These are phyloP conservation scores for Cercophora scortea DNA, from an alignment of 495 filamentous ascomycete genomes.

Conservation along the genomic window DNA sequence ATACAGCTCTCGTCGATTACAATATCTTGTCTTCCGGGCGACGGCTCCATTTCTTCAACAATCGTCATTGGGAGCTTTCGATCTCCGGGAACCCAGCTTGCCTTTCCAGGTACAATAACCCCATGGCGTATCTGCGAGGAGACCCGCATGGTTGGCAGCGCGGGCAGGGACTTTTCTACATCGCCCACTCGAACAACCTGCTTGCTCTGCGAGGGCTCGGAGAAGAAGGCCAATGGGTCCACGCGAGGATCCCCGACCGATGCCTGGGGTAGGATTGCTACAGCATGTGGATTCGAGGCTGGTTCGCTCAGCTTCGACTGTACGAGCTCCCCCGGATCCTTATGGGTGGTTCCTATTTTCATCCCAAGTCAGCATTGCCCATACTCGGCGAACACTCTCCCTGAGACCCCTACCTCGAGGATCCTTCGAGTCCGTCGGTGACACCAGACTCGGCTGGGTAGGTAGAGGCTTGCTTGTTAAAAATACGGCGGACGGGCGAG, in stretches of 20 bases:
- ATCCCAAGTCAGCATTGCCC: too few species aligned
- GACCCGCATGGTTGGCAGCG: constrained; percentile 1
- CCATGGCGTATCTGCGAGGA: constrained; percentile 7
- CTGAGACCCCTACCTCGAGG: neutral
- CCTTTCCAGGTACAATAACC: constrained; percentile 1
- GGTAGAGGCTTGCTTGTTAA: constrained; percentile 10
- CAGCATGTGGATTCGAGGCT: neutral
- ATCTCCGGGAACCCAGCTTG: constrained; percentile 1
- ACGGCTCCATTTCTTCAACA: constrained; percentile 24
- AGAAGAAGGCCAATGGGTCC: neutral
- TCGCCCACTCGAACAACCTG: neutral
- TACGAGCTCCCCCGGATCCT: too few species aligned
- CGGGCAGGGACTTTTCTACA: constrained; percentile 5
- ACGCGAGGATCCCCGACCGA: neutral
- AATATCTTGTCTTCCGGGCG: constrained; percentile 3
- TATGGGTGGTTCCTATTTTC: too few species aligned
- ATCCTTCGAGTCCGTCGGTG: neutral
- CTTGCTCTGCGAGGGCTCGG: neutral
- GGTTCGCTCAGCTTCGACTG: neutral
- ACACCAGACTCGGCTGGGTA: neutral
- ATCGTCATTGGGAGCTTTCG: constrained; percentile 15
- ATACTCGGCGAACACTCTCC: too few species aligned
- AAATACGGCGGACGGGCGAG: constrained; percentile 6
- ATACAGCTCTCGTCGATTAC: neutral
- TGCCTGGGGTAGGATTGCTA: neutral